These are phyloP conservation scores for Wallacemonas collosoma DNA, from an alignment of 208 protist genomes.

Conservation along the genomic window DNA sequence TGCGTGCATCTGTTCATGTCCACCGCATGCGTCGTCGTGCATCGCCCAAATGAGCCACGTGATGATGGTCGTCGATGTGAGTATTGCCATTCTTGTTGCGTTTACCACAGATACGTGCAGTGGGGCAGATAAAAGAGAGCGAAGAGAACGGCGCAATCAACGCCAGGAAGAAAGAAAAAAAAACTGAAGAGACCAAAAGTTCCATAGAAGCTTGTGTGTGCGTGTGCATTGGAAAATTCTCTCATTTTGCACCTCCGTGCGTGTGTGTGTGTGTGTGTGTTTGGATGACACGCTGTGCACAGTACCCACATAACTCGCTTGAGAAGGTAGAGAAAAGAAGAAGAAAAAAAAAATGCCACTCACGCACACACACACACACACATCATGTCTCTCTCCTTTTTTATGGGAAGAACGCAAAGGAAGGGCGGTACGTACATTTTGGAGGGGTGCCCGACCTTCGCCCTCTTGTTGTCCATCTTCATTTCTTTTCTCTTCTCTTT, in stretches of 20 bases:
- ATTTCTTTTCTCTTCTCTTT: not conserved
- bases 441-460: not conserved
- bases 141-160: conserved; percentile 9
- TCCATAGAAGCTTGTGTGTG: not conserved
- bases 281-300: conserved; percentile 2
- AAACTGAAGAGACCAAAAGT: conserved; percentile 19
- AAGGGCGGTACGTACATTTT: not conserved
- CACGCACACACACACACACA: not conserved
- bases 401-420: too few species aligned
- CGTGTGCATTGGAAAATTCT: not conserved
- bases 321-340: conserved; percentile 3
- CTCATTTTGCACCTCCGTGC: not conserved
- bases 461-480: not conserved
- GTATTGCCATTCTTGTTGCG: too few species aligned
- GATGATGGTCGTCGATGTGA: too few species aligned
- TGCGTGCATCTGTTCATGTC: too few species aligned
- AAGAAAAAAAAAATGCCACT: not conserved
- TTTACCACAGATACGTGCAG: not conserved
- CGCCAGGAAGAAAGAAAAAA: conserved; percentile 6
- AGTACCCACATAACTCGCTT: not conserved
- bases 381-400: too few species aligned
- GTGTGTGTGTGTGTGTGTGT: not conserved
- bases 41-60: too few species aligned
- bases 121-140: not conserved
- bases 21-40: too few species aligned